Base-by-base conservation (phyloP, 129 eudicot genomes). In the Chrysanthemum lavandulifolium region DNA sequence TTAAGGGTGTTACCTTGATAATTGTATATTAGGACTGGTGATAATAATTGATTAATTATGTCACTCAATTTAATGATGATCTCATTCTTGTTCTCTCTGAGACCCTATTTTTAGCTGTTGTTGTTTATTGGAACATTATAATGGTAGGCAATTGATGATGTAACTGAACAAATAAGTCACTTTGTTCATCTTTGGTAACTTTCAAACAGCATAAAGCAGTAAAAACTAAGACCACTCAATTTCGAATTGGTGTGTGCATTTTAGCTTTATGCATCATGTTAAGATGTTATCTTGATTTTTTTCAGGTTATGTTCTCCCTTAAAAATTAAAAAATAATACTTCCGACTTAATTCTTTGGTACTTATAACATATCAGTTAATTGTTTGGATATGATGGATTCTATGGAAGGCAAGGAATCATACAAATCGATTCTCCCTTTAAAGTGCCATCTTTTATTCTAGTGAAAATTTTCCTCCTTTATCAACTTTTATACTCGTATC, bases 51-150 rank as follows among this genome's bases (percentile, higher is more conserved):
- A 40, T 7, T 40, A 40, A 6, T 73, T 61, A 50, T 62, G 72
- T 19, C 54, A 23, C 65, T 33, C 12, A 53, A 53, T 43, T 13
- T 74, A 40, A 40, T 33, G 72, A 65, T 65, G 72, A 54, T 74
- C 47, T 13, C 69, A 4, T 8, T 52, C 10, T 67, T 67, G 9
- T 75, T 63, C 10, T 67, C 47, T 50, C 43, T 54, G 59, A 63
- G 47, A 56, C 53, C 58, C 57, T 78, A 56, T 14, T 54, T 55
- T 18, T 23, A n/a, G 57, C 61, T 68, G 52, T 40, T 40, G 10
- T 40, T 62, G 45, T 54, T 71, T 23, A 60, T 71, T 63, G 72
- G 52, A 62, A 61, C 12, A 64, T 61, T 33, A 31, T 76, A 68
- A 67, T 58, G 61, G 68, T 58, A 59, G 52, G 71, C 31, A 6